Evolutionary conservation across 768 basidiomycete species (phyloP).

Genomic region (Pleurotus sapidus): DNA sequence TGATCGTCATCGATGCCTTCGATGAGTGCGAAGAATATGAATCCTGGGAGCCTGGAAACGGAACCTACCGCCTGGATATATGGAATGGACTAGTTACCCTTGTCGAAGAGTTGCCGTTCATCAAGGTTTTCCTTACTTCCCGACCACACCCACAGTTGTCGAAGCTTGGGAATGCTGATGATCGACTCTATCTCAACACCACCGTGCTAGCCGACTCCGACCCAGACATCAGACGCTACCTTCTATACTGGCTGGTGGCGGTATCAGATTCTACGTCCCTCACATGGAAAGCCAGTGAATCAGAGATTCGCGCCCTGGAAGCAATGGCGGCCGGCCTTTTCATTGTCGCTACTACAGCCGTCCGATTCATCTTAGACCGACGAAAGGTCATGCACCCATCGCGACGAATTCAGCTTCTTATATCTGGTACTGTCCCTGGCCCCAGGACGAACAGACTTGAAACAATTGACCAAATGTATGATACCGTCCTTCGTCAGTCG

Average conservation of each 20-base stretch:
- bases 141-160: constrained; percentile 8
- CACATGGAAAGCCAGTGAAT: neutral
- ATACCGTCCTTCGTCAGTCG: too few species aligned
- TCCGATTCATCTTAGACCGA: constrained; percentile 12
- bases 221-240: constrained; percentile 10
- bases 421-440: too few species aligned
- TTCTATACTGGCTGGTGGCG: neutral
- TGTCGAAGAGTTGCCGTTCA: constrained; percentile 3
- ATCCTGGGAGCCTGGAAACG: too few species aligned
- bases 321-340: constrained; percentile 15
- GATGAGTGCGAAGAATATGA: constrained; percentile 19
- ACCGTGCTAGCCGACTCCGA: neutral
- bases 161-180: neutral
- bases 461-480: too few species aligned
- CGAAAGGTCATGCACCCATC: too few species aligned
- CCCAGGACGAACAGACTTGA: too few species aligned
- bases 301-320: constrained; percentile 6
- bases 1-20: constrained; percentile 18
- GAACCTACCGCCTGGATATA: neutral
- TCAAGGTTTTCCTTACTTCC: constrained; percentile 10
- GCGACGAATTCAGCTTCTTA: too few species aligned
- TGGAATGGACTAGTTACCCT: neutral
- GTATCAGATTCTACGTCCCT: neutral
- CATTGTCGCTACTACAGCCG: constrained; percentile 17
- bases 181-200: neutral